Percentiles rank a stretch among this genome's conserved stretches.
Conservation (phyloP, 768 basidiomycete genomes). For the Boletales sp. region DNA sequence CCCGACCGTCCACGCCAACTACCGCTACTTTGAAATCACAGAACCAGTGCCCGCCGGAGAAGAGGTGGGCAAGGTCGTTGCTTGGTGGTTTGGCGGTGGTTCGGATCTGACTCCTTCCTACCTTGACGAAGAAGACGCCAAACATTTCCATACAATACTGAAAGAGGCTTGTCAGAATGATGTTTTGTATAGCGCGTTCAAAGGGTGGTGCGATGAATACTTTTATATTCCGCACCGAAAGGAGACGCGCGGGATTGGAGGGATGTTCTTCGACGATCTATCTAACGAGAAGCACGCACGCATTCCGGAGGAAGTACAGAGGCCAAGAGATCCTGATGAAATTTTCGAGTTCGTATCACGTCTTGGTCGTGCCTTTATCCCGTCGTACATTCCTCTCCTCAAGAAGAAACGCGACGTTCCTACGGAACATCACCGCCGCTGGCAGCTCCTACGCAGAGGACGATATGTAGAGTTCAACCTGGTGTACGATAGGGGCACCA, state of each 20-base stretch:
- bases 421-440: conserved; percentile 70
- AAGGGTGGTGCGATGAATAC: conserved; percentile 97
- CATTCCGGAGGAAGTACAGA: conserved; percentile 41
- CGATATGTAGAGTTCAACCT: conserved; percentile 96
- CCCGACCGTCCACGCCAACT: conserved; percentile 94
- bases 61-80: conserved; percentile 53
- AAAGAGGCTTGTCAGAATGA: conserved; percentile 75
- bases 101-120: conserved; percentile 93
- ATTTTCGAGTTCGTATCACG: conserved; percentile 74
- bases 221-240: conserved; percentile 87
- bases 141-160: conserved; percentile 80
- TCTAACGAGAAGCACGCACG: conserved; percentile 61
- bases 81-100: conserved; percentile 99
- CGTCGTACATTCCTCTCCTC: conserved; percentile 89
- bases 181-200: conserved; percentile 73
- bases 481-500: conserved; percentile 83
- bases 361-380: conserved; percentile 79
- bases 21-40: conserved; percentile 94
- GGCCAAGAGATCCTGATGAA: conserved; percentile 59
- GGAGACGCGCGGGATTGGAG: conserved; percentile 88
- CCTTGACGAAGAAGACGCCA: conserved; percentile 81
- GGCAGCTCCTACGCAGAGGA: conserved; percentile 90
- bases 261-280: conserved; percentile 96
- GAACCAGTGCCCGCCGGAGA: conserved; percentile 39
- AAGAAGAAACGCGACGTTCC: conserved; percentile 54